Evolutionary conservation across 2,329 filamentous ascomycete genomes (phyloP).

Genomic region (Sclerotinia minor): DNA sequence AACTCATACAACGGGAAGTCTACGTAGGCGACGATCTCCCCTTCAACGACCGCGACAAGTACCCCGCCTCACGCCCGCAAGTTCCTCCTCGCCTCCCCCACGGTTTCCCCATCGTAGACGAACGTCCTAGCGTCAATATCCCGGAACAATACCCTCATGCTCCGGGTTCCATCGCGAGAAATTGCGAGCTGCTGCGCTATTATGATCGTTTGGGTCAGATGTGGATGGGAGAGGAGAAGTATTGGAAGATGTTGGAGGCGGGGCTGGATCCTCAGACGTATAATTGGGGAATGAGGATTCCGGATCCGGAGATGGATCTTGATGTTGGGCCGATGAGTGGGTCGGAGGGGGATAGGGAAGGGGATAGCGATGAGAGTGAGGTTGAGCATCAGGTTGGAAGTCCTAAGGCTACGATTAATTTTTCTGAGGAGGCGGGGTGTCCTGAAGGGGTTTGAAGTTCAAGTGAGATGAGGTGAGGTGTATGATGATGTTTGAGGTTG

Average conservation of each 20-base stretch:
- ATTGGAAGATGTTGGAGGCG: slow-evolving; percentile 23
- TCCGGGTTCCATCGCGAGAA: not conserved
- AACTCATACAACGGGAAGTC: rapidly evolving
- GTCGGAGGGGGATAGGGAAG: not conserved
- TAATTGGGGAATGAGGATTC: slow-evolving; percentile 8
- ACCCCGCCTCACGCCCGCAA: not conserved
- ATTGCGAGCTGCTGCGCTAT: not conserved
- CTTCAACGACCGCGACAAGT: not conserved
- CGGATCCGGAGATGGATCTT: not conserved
- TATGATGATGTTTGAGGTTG: too few species aligned
- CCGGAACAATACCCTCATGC: not conserved
- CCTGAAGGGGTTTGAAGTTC: not conserved
- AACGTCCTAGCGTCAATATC: not conserved
- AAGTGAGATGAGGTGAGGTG: too few species aligned
- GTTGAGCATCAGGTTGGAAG: too few species aligned
- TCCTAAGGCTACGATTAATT: too few species aligned
- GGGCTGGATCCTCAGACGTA: slow-evolving; percentile 15
- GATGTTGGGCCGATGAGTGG: not conserved
- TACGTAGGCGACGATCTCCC: not conserved
- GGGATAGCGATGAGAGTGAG: not conserved
- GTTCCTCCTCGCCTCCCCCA: not conserved
- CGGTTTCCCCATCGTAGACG: not conserved
- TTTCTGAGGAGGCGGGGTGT: not conserved
- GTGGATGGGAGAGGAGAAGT: slow-evolving; percentile 19
- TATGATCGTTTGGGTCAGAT: slow-evolving; percentile 20